A percentile compares a stretch with the other conserved stretches of the same genome.
phyloP scores from a whole-genome alignment of 768 basidiomycete genomes.

The Boletus coccyginus region DNA sequence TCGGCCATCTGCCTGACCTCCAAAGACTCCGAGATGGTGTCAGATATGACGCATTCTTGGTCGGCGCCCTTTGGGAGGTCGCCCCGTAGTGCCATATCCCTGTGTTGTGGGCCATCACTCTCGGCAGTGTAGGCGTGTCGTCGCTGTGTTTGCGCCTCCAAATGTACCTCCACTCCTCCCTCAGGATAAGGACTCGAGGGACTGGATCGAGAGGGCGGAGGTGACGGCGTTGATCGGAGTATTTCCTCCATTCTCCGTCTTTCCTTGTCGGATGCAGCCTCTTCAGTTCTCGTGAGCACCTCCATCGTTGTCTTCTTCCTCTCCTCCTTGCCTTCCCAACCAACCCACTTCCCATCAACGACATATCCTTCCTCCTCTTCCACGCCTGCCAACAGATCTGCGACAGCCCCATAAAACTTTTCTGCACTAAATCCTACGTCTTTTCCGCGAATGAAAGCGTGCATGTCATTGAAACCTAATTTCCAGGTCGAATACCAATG shows the following conservation, averaged over 20 bases:
- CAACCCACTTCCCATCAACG: slow-evolving; percentile 24
- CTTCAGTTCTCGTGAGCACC: not conserved
- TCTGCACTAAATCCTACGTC: slow-evolving; percentile 91
- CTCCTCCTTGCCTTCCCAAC: slow-evolving; percentile 14
- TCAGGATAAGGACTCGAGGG: not conserved
- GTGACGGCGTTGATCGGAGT: slow-evolving; percentile 11
- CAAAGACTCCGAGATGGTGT: not conserved
- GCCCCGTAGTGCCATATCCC: not conserved
- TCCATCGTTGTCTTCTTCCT: slow-evolving; percentile 7
- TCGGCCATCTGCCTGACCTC: not conserved
- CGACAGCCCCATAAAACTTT: slow-evolving; percentile 86
- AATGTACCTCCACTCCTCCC: not conserved
- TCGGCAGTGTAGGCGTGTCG: not conserved
- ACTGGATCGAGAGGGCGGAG: not conserved
- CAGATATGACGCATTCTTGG: not conserved
- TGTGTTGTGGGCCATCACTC: not conserved
- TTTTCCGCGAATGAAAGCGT: slow-evolving; percentile 84
- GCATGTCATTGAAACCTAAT: slow-evolving; percentile 67
- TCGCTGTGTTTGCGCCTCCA: not conserved
- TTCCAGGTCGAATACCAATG: not conserved
- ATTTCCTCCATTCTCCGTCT: slow-evolving; percentile 26
- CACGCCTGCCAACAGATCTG: slow-evolving; percentile 71
- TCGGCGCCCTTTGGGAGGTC: not conserved
- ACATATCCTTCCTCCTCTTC: slow-evolving; percentile 57
- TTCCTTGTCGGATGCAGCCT: slow-evolving; percentile 14